A percentile compares a stretch with the other conserved stretches of the same genome.
Conservation (phyloP, 768 basidiomycete species). For the Sistotremastrum niveocremeum region DNA sequence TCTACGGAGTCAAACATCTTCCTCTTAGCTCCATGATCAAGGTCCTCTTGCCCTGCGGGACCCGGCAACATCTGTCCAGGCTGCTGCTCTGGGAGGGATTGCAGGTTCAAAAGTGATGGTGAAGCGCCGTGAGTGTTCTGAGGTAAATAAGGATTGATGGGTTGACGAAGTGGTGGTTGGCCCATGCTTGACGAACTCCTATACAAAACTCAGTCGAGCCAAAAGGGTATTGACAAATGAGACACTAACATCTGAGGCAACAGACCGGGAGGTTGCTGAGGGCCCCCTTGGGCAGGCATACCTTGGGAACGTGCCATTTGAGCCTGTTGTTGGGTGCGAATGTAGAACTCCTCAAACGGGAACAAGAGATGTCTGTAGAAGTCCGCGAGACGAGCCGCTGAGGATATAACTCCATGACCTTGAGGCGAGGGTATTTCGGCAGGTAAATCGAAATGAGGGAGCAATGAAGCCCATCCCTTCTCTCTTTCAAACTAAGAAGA, state of each 20-base stretch:
- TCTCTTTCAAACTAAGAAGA: constrained; percentile 27
- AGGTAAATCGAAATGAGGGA: constrained; percentile 46
- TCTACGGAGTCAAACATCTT: constrained; percentile 60
- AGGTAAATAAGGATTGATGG: no score
- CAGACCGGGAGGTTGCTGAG: no score
- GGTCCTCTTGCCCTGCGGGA: constrained; percentile 12
- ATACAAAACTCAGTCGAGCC: no score
- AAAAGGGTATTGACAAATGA: no score
- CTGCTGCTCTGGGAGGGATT: no score
- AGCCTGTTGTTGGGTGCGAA: constrained; percentile 46
- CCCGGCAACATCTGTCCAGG: no score
- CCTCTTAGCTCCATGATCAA: constrained; percentile 56
- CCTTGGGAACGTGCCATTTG: constrained; percentile 27
- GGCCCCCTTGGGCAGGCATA: no score
- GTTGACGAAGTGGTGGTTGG: no score
- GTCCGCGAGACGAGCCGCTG: constrained; percentile 37
- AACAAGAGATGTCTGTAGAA: constrained; percentile 50
- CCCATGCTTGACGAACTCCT: no score
- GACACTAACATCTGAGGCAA: no score
- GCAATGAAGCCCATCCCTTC: constrained; percentile 42
- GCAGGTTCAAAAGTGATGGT: no score
- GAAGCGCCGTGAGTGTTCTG: no score
- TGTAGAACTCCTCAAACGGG: constrained; percentile 63
- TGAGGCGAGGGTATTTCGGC: constrained; percentile 37
- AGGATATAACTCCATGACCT: constrained; percentile 32